Percentiles rank a stretch among this genome's conserved stretches.
Conservation (phyloP, 345 rosid genomes). For the Aquilaria yunnanensis region DNA sequence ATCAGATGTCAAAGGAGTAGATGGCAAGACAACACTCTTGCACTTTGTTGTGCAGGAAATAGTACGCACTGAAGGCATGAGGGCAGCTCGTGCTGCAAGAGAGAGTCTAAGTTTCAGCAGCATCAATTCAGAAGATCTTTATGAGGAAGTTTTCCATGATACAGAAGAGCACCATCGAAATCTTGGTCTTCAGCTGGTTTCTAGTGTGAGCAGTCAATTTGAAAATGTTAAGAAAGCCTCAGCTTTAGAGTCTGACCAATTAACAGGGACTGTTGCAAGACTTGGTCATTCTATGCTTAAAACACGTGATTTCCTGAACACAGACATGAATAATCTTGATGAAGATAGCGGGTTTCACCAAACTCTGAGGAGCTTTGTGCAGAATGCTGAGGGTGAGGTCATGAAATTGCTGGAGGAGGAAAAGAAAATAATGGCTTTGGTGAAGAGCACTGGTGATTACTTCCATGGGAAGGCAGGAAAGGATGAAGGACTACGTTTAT, state of each 20-base stretch:
- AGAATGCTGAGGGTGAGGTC: conserved; percentile 42
- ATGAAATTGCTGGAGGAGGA: conserved; percentile 42
- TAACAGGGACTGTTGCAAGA: conserved; percentile 39
- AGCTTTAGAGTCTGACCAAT: conserved; percentile 39
- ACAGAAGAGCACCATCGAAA: conserved; percentile 36
- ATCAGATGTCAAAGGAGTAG: conserved; percentile 57
- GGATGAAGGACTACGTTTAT: conserved; percentile 55
- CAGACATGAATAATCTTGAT: conserved; percentile 35
- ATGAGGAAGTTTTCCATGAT: conserved; percentile 26
- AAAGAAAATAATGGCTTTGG: conserved; percentile 47
- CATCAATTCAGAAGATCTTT: conserved; percentile 34
- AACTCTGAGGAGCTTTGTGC: conserved; percentile 43
- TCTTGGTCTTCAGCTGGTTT: conserved; percentile 53
- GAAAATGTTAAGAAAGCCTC: conserved; percentile 54
- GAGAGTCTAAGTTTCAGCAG: conserved; percentile 27
- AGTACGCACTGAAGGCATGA: not conserved
- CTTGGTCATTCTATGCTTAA: conserved; percentile 28
- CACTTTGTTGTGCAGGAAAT: conserved; percentile 55
- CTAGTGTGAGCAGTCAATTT: conserved; percentile 40
- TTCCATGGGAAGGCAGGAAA: conserved; percentile 61
- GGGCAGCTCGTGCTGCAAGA: conserved; percentile 19
- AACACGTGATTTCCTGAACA: conserved; percentile 32
- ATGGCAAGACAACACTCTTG: conserved; percentile 60
- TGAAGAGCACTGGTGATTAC: conserved; percentile 59
- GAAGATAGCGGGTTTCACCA: conserved; percentile 44